These are phyloP conservation scores for Oryza meridionalis DNA, from an alignment of 176 grass and related monocot genomes.

Conservation along the genomic window DNA sequence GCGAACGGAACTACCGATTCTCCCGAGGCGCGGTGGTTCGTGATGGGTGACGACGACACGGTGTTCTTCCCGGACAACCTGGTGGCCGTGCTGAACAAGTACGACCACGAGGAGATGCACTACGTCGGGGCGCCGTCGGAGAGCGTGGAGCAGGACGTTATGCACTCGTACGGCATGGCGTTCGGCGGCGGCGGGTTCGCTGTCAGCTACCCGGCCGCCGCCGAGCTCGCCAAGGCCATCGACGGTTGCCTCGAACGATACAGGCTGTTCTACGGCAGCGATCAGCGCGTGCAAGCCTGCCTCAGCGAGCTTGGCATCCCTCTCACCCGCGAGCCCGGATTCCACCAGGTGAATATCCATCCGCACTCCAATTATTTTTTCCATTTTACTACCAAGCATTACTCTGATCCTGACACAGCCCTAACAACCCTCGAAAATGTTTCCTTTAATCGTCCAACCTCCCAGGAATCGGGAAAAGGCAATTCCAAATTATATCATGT, in stretches of 20 bases:
- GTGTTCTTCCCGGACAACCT: slow-evolving; percentile 96
- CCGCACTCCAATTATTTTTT: neutral
- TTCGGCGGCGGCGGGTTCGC: slow-evolving; percentile 96
- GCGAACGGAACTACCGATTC: slow-evolving; percentile 31
- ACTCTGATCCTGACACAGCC: neutral
- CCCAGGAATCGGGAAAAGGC: neutral
- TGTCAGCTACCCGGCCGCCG: slow-evolving; percentile 78
- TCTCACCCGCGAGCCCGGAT: slow-evolving; percentile 88
- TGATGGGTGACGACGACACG: slow-evolving; percentile 99
- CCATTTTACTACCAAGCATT: neutral
- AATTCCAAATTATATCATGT: neutral
- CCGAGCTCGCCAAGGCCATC: slow-evolving; percentile 57
- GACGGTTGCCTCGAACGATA: slow-evolving; percentile 85
- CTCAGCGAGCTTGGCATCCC: slow-evolving; percentile 85
- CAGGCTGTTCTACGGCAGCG: slow-evolving; percentile 74
- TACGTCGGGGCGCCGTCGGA: slow-evolving; percentile 92
- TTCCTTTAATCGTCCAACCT: slow-evolving; percentile 1
- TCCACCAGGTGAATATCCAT: slow-evolving; percentile 73
- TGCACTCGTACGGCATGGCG: slow-evolving; percentile 92
- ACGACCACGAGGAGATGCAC: slow-evolving; percentile 90
- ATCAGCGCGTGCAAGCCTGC: slow-evolving; percentile 84
- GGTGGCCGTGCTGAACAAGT: slow-evolving; percentile 76
- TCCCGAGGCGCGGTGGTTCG: slow-evolving; percentile 69
- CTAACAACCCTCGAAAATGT: neutral
- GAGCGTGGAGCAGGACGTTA: slow-evolving; percentile 92